Evolutionary conservation across 768 basidiomycete genomes (phyloP), one percentile per base, ranked within the genome.

Genomic region (Mycena indigotica): DNA sequence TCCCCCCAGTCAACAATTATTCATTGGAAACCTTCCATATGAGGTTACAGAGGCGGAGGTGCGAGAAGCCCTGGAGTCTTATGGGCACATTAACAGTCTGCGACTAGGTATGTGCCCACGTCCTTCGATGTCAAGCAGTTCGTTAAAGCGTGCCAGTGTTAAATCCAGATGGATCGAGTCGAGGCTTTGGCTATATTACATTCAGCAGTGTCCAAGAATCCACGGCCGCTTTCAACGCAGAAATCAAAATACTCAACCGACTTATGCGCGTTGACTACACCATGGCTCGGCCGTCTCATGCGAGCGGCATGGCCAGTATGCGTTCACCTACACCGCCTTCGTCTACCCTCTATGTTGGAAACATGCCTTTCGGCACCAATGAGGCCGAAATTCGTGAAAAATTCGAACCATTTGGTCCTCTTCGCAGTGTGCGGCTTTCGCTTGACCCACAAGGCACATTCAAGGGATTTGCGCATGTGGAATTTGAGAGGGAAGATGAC

Each of bases 311-410:
- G 12, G 8, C n/a, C 21, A 12, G 13, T 28, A 17, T 23, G n/a
- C 52, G 35, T 44, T 26, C 44, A 45, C 35, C 56, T 30, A 15
- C 16, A 25, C 52, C 68, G 17, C 79, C 80, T 5, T 70, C 67
- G n/a, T 69, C 69, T 10, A 72, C 71, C 2, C 63, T 85, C 50
- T 85, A 70, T 41, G 61, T 84, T 28, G 80, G 75, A 8, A 86
- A 85, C 60, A n/a, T 86, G n/a, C 81, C 84, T 49, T 89, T 72
- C 66, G 70, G 64, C 17, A 63, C 70, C 35, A 75, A 73, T 1
- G 77, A 75, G 58, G 68, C 66, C 21, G 73, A 83, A 44, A 48
- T 86, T 12, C 55, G 68, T 38, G 72, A 76, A 3, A 70, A 73
- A 17, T 80, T 84, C 62, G 67, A 64, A 21, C 66, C 72, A 24